Base-by-base conservation (phyloP, 257 asterid species). In the Jasminum sambac region DNA sequence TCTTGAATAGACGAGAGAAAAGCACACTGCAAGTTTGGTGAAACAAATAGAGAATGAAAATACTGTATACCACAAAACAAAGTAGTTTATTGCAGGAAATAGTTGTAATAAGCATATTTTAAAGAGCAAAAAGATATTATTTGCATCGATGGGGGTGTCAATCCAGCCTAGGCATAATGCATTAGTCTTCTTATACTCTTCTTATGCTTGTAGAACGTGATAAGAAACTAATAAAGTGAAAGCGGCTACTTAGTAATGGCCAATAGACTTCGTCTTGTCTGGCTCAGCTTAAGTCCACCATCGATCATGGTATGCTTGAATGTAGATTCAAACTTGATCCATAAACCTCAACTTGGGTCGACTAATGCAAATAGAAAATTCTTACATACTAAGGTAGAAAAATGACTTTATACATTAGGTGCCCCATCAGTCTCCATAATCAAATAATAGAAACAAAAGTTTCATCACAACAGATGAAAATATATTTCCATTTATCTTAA, bases 1-100 rank as follows among this genome's bases (percentile, higher is more conserved):
- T 76, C 75, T 84, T 77, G 66, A 91, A 79, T 64, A 91, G 82
- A 72, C 76, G 85, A 78, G 88, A 83, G 77, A 94, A 81, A 71
- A 87, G 85, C 68, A 81, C 77, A 77, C 99, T 95, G 94, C 84
- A 80, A 62, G 68, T 57, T 75, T 67, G 52, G 52, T 52, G 52
- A 44, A 76, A 57, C 34, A 70, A 68, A 63, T n/a, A 19, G 46
- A 52, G 34, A 62, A 11, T 67, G 39, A 14, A 48, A 63, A 19
- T 8, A 52, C 26, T 19, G 30, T 25, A 13, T 4, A 63, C 8
- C 60, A 38, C 57, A 7, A 41, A 66, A 74, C 48, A 59, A 62
- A 64, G 23, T 55, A 0, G n/a, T 23, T 55, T 52, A 52, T 23
- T 12, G 23, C 12, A 55, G 16, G 62, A 23, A 19, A 14, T 55